Conservation (phyloP, 805 yeast genomes). For the Komagataella phaffii region DNA sequence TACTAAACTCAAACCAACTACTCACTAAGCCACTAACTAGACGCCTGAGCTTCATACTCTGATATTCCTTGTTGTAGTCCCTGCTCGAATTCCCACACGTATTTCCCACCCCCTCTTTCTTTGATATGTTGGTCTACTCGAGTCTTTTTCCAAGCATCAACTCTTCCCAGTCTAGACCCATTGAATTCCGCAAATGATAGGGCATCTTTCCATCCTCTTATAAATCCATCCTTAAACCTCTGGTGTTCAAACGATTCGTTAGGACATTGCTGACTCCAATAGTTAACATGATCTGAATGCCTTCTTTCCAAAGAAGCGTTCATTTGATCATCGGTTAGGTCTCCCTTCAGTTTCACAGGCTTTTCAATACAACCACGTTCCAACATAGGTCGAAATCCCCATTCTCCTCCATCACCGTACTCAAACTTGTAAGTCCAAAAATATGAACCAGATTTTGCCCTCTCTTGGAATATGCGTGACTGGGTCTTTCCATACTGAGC, state of each 20-base stretch:
- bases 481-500: slow-evolving; percentile 50
- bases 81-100: slow-evolving; percentile 82
- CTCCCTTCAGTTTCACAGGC: slow-evolving; percentile 10
- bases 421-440: slow-evolving; percentile 90
- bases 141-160: slow-evolving; percentile 51
- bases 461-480: slow-evolving; percentile 26
- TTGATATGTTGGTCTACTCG: slow-evolving; percentile 50
- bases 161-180: slow-evolving; percentile 64
- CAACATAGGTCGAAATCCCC: slow-evolving; percentile 81
- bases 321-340: slow-evolving; percentile 25
- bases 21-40: background rate
- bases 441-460: slow-evolving; percentile 59
- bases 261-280: slow-evolving; percentile 54
- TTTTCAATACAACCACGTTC: slow-evolving; percentile 43
- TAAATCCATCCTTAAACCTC: slow-evolving; percentile 70
- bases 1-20: background rate
- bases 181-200: slow-evolving; percentile 53
- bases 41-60: slow-evolving; percentile 17
- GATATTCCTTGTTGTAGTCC: slow-evolving; percentile 59
- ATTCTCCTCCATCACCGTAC: slow-evolving; percentile 89
- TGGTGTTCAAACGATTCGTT: slow-evolving; percentile 64
- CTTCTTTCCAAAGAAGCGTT: slow-evolving; percentile 24
- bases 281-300: slow-evolving; percentile 34
- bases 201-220: slow-evolving; percentile 64
- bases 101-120: slow-evolving; percentile 39